Base-by-base conservation (phyloP, 768 basidiomycete species). In the Naganishia vaughanmartiniae region DNA sequence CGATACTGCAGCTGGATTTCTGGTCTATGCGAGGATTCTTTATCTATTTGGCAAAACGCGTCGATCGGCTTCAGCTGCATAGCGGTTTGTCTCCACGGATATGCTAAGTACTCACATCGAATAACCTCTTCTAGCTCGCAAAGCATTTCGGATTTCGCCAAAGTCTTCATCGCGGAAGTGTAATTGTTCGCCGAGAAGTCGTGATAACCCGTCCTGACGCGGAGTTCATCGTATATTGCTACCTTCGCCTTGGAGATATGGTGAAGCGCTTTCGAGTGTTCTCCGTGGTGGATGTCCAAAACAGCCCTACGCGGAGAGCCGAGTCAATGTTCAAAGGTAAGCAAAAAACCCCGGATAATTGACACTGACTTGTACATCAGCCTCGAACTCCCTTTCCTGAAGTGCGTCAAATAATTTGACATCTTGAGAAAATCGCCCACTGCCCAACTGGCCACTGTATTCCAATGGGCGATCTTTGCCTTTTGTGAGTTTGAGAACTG, bases 51-150 rank as follows among this genome's bases (percentile, higher is more conserved):
- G 12, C 31, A 33, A 36, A n/a, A n/a, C n/a, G n/a, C n/a, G n/a
- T n/a, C n/a, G n/a, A n/a, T n/a, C n/a, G n/a, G n/a, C n/a, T n/a
- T n/a, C n/a, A n/a, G n/a, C n/a, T n/a, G n/a, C n/a, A n/a, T n/a
- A n/a, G n/a, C n/a, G n/a, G n/a, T n/a, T n/a, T n/a, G n/a, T n/a
- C n/a, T n/a, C n/a, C n/a, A n/a, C n/a, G n/a, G n/a, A n/a, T n/a
- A n/a, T n/a, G n/a, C n/a, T n/a, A n/a, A n/a, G n/a, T n/a, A 75
- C 66, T 78, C 76, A 74, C 77, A 80, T 53, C 74, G 76, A 15
- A 81, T 80, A 26, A 80, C 80, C 69, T 81, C 80, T 48, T 78
- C 73, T 14, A 81, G 60, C 51, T 81, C 80, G 12, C 77, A 77
- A 10, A 81, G 73, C 34, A 76, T 68, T 65, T 81, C 46, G 0